Evolutionary conservation across 306 rosid species (phyloP).

Genomic region (Aeschynomene evenia): DNA sequence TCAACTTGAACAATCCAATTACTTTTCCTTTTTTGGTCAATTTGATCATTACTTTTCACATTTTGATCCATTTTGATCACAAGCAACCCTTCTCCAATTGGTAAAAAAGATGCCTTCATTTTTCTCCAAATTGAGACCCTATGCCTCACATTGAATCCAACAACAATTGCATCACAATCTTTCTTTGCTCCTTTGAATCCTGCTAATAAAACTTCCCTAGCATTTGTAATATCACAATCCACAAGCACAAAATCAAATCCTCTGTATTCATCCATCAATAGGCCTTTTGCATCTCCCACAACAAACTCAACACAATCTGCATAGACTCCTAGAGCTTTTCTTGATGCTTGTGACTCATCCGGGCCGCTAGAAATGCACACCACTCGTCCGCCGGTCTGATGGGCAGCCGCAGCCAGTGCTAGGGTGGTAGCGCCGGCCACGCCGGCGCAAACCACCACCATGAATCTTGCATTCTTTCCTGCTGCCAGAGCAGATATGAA

Average conservation of each 20-base stretch:
- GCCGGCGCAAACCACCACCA: slow-evolving; percentile 32
- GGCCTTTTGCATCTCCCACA: slow-evolving; percentile 37
- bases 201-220: slow-evolving; percentile 40
- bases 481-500: slow-evolving; percentile 55
- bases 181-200: slow-evolving; percentile 38
- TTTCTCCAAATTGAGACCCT: slow-evolving; percentile 40
- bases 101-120: slow-evolving; percentile 43
- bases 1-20: slow-evolving; percentile 54
- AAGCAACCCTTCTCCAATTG: slow-evolving; percentile 56
- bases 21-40: slow-evolving; percentile 30
- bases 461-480: slow-evolving; percentile 44
- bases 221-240: slow-evolving; percentile 43
- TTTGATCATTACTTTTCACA: not conserved
- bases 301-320: slow-evolving; percentile 40
- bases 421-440: slow-evolving; percentile 17
- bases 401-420: slow-evolving; percentile 45
- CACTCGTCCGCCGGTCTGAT: slow-evolving; percentile 52
- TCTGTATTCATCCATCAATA: slow-evolving; percentile 32
- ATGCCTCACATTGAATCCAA: slow-evolving; percentile 46
- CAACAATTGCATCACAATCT: slow-evolving; percentile 42
- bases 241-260: slow-evolving; percentile 62
- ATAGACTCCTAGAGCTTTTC: slow-evolving; percentile 30
- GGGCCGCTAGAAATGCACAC: slow-evolving; percentile 22
- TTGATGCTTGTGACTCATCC: slow-evolving; percentile 16
- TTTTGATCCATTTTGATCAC: slow-evolving; percentile 33